Conservation (phyloP, 2,329 filamentous ascomycete genomes). For the Scedosporium boydii region DNA sequence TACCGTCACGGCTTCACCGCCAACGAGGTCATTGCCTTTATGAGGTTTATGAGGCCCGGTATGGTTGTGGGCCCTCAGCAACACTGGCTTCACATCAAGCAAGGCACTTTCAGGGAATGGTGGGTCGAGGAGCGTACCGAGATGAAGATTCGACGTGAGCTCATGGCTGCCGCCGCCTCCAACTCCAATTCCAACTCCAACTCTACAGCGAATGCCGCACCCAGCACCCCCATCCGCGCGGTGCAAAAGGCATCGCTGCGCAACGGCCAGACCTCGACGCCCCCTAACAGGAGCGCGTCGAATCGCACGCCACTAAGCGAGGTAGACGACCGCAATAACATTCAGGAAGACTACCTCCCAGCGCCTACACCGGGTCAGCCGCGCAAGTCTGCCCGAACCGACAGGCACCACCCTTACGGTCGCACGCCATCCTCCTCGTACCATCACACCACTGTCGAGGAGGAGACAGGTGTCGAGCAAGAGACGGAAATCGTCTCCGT, state of each 20-base stretch:
- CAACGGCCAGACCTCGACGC: conserved; percentile 68
- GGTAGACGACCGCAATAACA: conserved; percentile 68
- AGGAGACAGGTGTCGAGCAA: conserved; percentile 43
- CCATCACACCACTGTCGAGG: conserved; percentile 26
- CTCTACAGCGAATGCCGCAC: conserved; percentile 20
- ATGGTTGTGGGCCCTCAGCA: conserved; percentile 99
- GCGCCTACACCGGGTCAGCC: conserved; percentile 94
- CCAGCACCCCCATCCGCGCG: conserved; percentile 52
- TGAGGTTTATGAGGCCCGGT: conserved; percentile 97
- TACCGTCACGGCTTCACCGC: conserved; percentile 96
- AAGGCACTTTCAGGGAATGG: conserved; percentile 96
- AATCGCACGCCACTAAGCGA: conserved; percentile 84
- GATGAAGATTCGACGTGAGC: conserved; percentile 52
- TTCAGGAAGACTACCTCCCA: conserved; percentile 82
- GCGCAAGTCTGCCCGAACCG: conserved; percentile 73
- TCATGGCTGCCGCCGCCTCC: conserved; percentile 35
- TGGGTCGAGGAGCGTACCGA: conserved; percentile 86
- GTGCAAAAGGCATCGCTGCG: conserved; percentile 50
- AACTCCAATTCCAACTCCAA: background rate
- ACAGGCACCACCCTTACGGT: conserved; percentile 66
- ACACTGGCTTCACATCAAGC: conserved; percentile 97
- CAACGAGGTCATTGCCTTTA: conserved; percentile 94
- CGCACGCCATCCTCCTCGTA: conserved; percentile 38
- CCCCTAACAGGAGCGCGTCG: conserved; percentile 68
- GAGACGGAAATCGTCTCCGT: conserved; percentile 53